Evolutionary conservation across 2,329 filamentous ascomycete genomes (phyloP), one percentile per base, ranked within the genome.

Genomic region (Fusarium nisikadoi): DNA sequence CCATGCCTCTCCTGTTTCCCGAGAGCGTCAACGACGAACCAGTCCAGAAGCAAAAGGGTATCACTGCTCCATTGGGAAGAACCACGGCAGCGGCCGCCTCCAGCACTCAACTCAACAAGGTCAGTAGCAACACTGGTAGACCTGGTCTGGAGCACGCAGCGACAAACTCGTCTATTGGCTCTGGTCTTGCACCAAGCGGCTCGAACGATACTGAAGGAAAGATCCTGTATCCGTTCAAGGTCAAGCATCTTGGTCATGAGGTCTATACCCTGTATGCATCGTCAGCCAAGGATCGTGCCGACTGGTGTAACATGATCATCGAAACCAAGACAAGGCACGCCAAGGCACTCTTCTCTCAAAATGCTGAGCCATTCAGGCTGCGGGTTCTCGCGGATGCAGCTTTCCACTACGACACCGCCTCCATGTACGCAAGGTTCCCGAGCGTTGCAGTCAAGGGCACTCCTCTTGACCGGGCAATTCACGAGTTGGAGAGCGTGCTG

Each of bases 291-390:
- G 92, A 91, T 75, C 89, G 96, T 63, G 87, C 90, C 69, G 94
- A 97, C 53, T 99, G 97, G 97, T 97, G 94, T 77, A 90, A 91
- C 72, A 97, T 94, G 82, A 97, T 99, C 75, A 92, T 97, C 49
- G 93, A 97, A 81, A 96, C 96, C 36, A 99, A 99, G 85, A 97
- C 94, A 11, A 91, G 92, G 65, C 95, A 99, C 80, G 96, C 96
- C 27, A 92, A 94, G 56, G 93, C 95, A 6, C 85, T 98, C 9
- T 93, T 93, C 81, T 91, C 93, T 8, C 96, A 99, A 78, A 97
- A 98, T 79, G 95, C 96, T 0, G 96, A 99, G 80, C 96, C 96
- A 1, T 99, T 99, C 87, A 89, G 94, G 55, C 85, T 99, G 12
- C 91, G 94, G 27, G 94, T 99, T 13, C 91, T 99, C 79, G 95